Base-by-base conservation (phyloP, 1,284 basidiomycete genomes). In the Fistulinella staudtii region DNA sequence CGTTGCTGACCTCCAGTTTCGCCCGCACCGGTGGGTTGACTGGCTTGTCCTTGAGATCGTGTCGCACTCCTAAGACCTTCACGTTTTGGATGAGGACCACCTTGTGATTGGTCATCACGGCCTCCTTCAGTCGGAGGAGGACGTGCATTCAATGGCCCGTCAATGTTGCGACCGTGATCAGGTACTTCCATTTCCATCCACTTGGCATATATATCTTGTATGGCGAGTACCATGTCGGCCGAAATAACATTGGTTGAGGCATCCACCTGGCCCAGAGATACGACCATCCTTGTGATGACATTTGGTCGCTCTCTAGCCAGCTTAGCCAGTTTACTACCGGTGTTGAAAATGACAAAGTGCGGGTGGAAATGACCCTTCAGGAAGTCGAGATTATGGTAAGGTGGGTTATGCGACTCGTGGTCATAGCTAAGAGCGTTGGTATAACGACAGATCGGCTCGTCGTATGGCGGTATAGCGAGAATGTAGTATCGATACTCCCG, bases 331-430 rank as follows among this genome's bases (percentile, higher is more conserved):
- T 41, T 47, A 27, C 22, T 1, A 5, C 46, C 37, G 9, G 45
- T 6, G 8, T 47, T 47, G 3, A 40, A 47, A 8, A 47, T 2
- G 13, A 40, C 37, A 5, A 36, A 47, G 8, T 46, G 44, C 1
- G 38, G 46, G 24, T 23, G 24, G 13, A 40, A 15, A 6, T 47
- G 46, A 7, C 44, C 30, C 0, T 11, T 14, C 15, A 47, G 36
- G 20, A 4, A 21, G 11, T 21, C 34, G 23, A 36, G 34, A 22
- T 5, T 23, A 13, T 2, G 3, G 22, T 22, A 47, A 5, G 46
- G 29, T 0, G 35, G 42, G 6, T 13, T 10, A 29, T 20, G n/a
- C 4, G 17, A n/a, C 1, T 20, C 1, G 4, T 46, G 31, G 6
- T 25, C n/a, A 18, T 11, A 8, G 5, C 10, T 9, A 2, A 22